Base-by-base conservation (phyloP, 495 filamentous ascomycete genomes). In the Parathielavia hyrcaniae region DNA sequence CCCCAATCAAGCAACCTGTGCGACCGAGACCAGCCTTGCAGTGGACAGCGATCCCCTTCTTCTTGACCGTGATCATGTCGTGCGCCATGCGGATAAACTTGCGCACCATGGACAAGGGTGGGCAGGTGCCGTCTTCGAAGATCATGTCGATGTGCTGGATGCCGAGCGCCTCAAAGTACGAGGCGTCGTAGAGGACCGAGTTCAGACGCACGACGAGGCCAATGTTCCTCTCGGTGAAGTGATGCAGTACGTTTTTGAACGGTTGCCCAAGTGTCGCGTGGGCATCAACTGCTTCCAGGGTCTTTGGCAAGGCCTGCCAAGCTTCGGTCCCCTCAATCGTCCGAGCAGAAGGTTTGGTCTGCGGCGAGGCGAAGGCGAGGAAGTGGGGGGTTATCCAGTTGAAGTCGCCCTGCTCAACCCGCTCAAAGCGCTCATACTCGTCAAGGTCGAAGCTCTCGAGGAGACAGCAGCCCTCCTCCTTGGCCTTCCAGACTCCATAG, bases 131-230 rank as follows among this genome's bases (percentile, higher is more conserved):
- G 66, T 99, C 93, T 63, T 97, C 93, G 64, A 99, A 99, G 61
- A 97, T 96, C 95, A 99, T 97, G 69, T 99, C 91, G 20, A 97
- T 77, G 68, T 99, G 93, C 54, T 87, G 82, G 64, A 99, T 97
- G 8, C 92, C 95, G 44, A 99, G 80, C 0, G 90, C 89, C 34
- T 90, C 93, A 65, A 99, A 99, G 75, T 89, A 96, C 20, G 90
- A 90, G 8, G 95, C 87, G 6, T 88, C 91, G 76, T 99, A 99
- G 10, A 99, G 83, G 63, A 91, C 86, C 1, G 90, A 96, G 75
- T 99, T 99, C 55, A 99, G 80, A 34, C 93, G 86, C 20, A 99
- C 93, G 5, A 97, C 91, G 3, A 99, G 79, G 14, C 93, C 93
- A 58, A 99, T 86, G 64, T 92, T 86, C 22, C 90, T 82, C 44